These are phyloP conservation scores for Wickerhamomyces sp. DNA, from an alignment of 1,139 yeast genomes.

Conservation along the genomic window DNA sequence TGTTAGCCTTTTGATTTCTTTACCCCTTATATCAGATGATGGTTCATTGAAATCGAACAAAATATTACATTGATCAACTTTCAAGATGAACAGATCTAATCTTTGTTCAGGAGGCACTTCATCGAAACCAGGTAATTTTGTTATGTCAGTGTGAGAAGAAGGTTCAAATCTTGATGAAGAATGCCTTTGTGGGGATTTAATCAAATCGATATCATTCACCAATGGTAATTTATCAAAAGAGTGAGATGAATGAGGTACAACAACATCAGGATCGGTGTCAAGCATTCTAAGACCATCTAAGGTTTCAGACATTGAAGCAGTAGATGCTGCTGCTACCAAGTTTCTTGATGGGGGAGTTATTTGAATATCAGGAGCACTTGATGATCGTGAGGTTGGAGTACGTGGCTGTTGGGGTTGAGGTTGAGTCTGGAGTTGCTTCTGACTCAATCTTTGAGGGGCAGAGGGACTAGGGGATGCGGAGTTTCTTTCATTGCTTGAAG, in stretches of 20 bases:
- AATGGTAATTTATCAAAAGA: slow-evolving; percentile 41
- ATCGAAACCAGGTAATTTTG: slow-evolving; percentile 81
- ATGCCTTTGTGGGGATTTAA: slow-evolving; percentile 84
- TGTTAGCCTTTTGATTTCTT: slow-evolving; percentile 83
- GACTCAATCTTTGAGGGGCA: slow-evolving; percentile 1
- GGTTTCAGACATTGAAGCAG: not conserved
- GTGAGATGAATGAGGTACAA: slow-evolving; percentile 40
- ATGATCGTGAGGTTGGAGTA: slow-evolving; percentile 13
- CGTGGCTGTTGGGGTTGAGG: slow-evolving; percentile 5
- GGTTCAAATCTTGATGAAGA: slow-evolving; percentile 92
- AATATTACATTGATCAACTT: slow-evolving; percentile 90
- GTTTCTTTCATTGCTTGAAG: slow-evolving; percentile 2
- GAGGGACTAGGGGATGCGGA: slow-evolving; percentile 14
- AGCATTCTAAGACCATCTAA: not conserved
- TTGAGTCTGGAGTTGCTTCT: slow-evolving; percentile 4
- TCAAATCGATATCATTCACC: slow-evolving; percentile 51
- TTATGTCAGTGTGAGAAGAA: slow-evolving; percentile 67
- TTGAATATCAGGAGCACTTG: slow-evolving; percentile 11
- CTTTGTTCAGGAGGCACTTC: slow-evolving; percentile 89
- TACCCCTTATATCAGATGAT: slow-evolving; percentile 85
- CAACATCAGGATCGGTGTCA: slow-evolving; percentile 23
- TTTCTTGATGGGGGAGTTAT: slow-evolving; percentile 10
- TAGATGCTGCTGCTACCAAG: slow-evolving; percentile 23
- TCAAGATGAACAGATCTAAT: slow-evolving; percentile 74
- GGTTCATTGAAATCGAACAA: slow-evolving; percentile 95